Percentiles rank a stretch among this genome's conserved stretches.
Conservation (phyloP, 768 basidiomycete genomes). For the Myochromella boudieri region DNA sequence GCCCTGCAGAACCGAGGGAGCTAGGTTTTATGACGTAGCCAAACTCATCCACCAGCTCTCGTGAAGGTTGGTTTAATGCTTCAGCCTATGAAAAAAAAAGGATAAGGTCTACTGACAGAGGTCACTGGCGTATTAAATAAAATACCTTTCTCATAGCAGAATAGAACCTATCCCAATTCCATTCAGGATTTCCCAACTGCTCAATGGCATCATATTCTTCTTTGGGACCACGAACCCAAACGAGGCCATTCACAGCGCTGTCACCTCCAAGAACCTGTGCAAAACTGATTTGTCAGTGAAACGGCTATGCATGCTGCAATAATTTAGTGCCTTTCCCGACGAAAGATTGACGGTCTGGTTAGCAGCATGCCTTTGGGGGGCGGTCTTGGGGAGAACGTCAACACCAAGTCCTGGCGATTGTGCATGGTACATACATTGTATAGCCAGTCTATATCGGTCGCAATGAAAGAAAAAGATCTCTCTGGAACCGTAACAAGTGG, state of each 20-base stretch:
- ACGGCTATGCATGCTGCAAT: not conserved
- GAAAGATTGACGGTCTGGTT: slow-evolving; percentile 25
- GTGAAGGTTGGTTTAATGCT: slow-evolving; percentile 23
- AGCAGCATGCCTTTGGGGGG: slow-evolving; percentile 24
- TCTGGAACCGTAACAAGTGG: slow-evolving; percentile 26
- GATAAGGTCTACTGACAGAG: not conserved
- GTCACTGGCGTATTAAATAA: not conserved
- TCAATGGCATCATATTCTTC: slow-evolving; percentile 30
- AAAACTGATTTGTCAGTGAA: not conserved
- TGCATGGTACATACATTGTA: slow-evolving; percentile 19
- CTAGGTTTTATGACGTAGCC: slow-evolving; percentile 22
- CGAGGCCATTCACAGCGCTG: slow-evolving; percentile 34
- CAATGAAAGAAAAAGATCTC: slow-evolving; percentile 26
- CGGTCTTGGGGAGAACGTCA: slow-evolving; percentile 13
- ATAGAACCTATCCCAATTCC: slow-evolving; percentile 38
- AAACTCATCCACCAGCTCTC: slow-evolving; percentile 17
- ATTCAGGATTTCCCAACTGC: slow-evolving; percentile 26
- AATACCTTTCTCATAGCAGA: slow-evolving; percentile 30
- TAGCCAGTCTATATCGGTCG: slow-evolving; percentile 26
- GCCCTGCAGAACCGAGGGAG: slow-evolving; percentile 25
- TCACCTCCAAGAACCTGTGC: slow-evolving; percentile 34
- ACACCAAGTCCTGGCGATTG: not conserved
- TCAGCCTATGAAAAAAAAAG: slow-evolving; percentile 22
- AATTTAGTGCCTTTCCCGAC: slow-evolving; percentile 23
- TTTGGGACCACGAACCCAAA: slow-evolving; percentile 30